phyloP scores from a whole-genome alignment of 192 early-diverging fungal genomes.

The Nowakowskiella sp. region DNA sequence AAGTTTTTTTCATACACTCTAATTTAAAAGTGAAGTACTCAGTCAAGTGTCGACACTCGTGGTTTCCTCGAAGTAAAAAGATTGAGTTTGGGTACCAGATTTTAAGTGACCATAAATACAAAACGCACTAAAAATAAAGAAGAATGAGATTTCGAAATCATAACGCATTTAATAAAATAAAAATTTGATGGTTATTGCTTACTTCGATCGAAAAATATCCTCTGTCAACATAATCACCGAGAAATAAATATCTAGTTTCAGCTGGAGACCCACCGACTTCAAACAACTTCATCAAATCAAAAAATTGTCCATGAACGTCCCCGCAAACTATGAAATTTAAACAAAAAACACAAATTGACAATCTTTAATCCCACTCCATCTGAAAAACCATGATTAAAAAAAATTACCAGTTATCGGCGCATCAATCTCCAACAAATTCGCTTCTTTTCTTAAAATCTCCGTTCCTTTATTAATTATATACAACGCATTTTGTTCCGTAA shows the following conservation, averaged over 20 bases:
- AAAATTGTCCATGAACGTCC: conserved; percentile 35
- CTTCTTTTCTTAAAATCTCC: conserved; percentile 12
- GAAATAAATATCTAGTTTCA: conserved; percentile 27
- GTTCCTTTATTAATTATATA: conserved; percentile 4
- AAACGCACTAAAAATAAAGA: conserved; percentile 19
- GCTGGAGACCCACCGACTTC: conserved; percentile 23
- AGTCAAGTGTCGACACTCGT: conserved; percentile 31
- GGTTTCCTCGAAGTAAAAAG: conserved; percentile 38
- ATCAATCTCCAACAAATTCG: conserved; percentile 2
- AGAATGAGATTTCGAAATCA: neutral
- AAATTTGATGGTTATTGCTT: too few relatives aligned
- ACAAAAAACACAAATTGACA: neutral
- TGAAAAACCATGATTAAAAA: too few relatives aligned
- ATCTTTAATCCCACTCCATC: neutral
- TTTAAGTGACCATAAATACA: conserved; percentile 33
- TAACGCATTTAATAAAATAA: neutral
- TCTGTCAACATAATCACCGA: conserved; percentile 36
- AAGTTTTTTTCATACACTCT: conserved; percentile 16
- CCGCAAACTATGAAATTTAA: conserved; percentile 29
- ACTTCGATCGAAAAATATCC: conserved; percentile 31
- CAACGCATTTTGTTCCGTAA: neutral
- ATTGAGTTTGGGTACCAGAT: conserved; percentile 23
- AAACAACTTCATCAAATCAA: conserved; percentile 33
- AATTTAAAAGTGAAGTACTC: conserved; percentile 32
- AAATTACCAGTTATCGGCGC: neutral